phyloP scores from a whole-genome alignment of 305 asterid genomes.

The Fraxinus baroniana region DNA sequence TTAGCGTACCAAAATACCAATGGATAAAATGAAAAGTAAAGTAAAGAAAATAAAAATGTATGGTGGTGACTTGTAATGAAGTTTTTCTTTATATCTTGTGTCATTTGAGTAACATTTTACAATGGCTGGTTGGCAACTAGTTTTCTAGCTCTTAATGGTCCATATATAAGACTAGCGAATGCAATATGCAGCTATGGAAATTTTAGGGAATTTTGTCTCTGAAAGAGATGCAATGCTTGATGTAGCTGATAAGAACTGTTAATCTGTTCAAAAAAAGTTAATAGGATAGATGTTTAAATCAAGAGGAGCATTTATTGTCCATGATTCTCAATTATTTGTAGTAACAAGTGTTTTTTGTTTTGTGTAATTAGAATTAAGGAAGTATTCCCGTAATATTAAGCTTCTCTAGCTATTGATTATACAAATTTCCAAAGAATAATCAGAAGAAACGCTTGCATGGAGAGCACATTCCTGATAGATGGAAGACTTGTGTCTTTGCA shows the following conservation, averaged over 20 bases:
- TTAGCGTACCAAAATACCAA: background rate
- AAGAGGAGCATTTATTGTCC: background rate
- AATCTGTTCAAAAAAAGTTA: background rate
- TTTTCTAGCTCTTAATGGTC: background rate
- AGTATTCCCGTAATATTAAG: background rate
- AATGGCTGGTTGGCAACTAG: background rate
- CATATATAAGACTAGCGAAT: background rate
- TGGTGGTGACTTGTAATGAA: background rate
- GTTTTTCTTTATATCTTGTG: background rate
- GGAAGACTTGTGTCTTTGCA: background rate
- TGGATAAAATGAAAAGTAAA: background rate
- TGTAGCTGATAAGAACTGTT: background rate
- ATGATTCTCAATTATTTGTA: background rate
- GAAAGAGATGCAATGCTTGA: background rate
- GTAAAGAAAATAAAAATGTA: background rate
- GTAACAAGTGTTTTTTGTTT: background rate
- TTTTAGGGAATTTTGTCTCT: background rate
- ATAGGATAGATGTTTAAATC: background rate
- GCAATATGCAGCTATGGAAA: background rate
- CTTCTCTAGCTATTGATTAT: background rate
- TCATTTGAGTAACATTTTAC: background rate
- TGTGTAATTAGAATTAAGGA: background rate
- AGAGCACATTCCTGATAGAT: background rate
- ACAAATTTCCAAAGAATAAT: background rate
- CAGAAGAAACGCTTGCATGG: background rate